These are phyloP conservation scores for Myxozyma monticola DNA, from an alignment of 805 yeast genomes.

Conservation along the genomic window DNA sequence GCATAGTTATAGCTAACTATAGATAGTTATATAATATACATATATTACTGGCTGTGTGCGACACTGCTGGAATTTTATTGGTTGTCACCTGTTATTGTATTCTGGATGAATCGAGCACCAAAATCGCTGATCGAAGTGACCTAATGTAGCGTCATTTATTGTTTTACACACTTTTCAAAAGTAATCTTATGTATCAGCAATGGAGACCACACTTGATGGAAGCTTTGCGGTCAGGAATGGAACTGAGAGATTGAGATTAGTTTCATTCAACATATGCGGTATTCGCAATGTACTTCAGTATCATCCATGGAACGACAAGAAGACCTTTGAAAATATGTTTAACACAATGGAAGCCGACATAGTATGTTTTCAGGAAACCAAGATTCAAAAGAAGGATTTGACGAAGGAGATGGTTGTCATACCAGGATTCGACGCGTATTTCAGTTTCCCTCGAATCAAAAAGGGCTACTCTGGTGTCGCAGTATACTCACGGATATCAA, in stretches of 20 bases:
- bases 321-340: slow-evolving; percentile 49
- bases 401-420: slow-evolving; percentile 52
- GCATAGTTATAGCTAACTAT: no score
- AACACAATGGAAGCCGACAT: slow-evolving; percentile 65
- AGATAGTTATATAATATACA: no score
- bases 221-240: no score
- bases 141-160: no score
- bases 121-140: no score
- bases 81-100: no score
- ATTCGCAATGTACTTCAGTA: slow-evolving; percentile 75
- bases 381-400: slow-evolving; percentile 56
- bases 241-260: slow-evolving; percentile 45
- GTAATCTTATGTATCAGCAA: no score
- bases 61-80: no score
- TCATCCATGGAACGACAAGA: slow-evolving; percentile 72
- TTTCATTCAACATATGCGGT: slow-evolving; percentile 86
- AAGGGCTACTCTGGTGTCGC: slow-evolving; percentile 95
- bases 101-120: no score
- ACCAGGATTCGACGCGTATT: slow-evolving; percentile 60
- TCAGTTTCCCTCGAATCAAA: slow-evolving; percentile 64
- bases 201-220: no score
- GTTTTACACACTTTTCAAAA: no score
- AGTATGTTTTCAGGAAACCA: slow-evolving; percentile 84
- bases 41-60: no score
- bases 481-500: slow-evolving; percentile 63